Conservation (phyloP, 257 asterid species). For the Ajuga chamaepitys region DNA sequence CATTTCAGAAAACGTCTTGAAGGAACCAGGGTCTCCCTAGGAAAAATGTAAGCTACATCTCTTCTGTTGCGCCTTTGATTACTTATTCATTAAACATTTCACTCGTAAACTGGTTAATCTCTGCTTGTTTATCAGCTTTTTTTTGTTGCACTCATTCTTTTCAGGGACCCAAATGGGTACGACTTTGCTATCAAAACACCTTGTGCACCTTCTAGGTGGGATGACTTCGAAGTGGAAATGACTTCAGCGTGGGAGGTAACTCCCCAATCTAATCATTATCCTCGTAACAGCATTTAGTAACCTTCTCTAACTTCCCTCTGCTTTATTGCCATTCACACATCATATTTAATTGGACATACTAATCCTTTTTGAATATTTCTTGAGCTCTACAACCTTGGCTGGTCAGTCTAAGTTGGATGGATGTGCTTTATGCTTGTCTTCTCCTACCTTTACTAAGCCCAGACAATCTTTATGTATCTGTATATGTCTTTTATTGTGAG, state of each 20-base stretch:
- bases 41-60: slow-evolving; percentile 43
- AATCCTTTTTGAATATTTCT: slow-evolving; percentile 2
- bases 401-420: neutral
- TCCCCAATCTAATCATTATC: slow-evolving; percentile 1
- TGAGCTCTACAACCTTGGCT: neutral
- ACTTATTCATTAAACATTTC: neutral
- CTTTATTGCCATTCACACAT: neutral
- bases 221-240: slow-evolving; percentile 82
- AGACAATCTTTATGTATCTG: neutral
- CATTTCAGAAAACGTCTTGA: slow-evolving; percentile 82
- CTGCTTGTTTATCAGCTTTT: neutral
- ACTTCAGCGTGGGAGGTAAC: slow-evolving; percentile 94
- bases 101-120: slow-evolving; percentile 10
- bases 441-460: neutral
- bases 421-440: neutral
- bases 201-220: slow-evolving; percentile 87
- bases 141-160: slow-evolving; percentile 9
- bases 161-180: slow-evolving; percentile 70
- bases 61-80: slow-evolving; percentile 2
- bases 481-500: neutral
- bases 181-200: slow-evolving; percentile 80
- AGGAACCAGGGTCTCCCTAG: slow-evolving; percentile 84
- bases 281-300: neutral
- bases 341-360: neutral
- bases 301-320: neutral